phyloP scores from a whole-genome alignment of 2,329 filamentous ascomycete genomes.

The Ceratocystis destructans region DNA sequence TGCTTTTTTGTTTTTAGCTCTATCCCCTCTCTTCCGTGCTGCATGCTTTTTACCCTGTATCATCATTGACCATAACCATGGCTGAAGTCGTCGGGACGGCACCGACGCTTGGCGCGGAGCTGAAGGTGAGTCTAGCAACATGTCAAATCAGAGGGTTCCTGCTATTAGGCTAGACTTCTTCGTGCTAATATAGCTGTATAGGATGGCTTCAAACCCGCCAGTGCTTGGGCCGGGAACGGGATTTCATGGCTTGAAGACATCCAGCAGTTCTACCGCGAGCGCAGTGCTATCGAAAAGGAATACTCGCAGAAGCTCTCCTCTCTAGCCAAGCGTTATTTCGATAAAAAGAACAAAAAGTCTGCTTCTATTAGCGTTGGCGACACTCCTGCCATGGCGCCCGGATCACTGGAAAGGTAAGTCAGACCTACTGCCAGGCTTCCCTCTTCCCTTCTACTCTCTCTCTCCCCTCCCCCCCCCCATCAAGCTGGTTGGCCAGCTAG shows the following conservation, averaged over 20 bases:
- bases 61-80: constrained; percentile 55
- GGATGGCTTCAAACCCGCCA: constrained; percentile 95
- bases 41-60: constrained; percentile 14
- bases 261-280: constrained; percentile 92
- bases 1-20: constrained; percentile 19
- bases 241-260: constrained; percentile 95
- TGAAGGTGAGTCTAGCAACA: constrained; percentile 60
- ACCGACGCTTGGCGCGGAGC: constrained; percentile 81
- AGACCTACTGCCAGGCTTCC: not conserved
- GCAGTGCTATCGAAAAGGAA: constrained; percentile 89
- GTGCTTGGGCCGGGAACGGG: constrained; percentile 76
- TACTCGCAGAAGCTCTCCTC: constrained; percentile 78
- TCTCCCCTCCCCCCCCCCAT: not conserved
- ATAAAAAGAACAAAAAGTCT: constrained; percentile 87
- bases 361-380: constrained; percentile 85
- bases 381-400: constrained; percentile 80
- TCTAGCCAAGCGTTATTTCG: constrained; percentile 90
- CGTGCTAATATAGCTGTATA: constrained; percentile 28
- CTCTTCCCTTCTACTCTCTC: not conserved
- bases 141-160: not conserved
- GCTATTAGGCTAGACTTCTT: not conserved
- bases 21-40: not conserved
- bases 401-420: constrained; percentile 70
- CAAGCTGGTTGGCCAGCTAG: not conserved
- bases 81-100: constrained; percentile 60